Conservation (phyloP, 106 monocot species). For the Dendrobium catenatum region DNA sequence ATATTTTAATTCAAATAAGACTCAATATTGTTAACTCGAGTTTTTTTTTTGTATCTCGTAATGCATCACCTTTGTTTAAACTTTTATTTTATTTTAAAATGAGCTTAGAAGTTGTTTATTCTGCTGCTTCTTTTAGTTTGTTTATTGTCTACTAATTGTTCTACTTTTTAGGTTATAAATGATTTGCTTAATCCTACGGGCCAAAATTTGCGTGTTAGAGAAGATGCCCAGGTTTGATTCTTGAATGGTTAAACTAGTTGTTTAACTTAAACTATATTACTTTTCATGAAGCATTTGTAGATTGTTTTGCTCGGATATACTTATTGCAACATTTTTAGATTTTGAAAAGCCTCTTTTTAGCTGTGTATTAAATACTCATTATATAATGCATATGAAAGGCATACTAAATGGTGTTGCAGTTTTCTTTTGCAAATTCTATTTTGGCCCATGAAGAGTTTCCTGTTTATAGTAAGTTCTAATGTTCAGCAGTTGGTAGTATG, state of each 20-base stretch:
- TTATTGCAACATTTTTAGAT: neutral
- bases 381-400: neutral
- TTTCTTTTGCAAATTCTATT: no score
- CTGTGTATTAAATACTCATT: neutral
- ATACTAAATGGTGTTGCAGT: neutral
- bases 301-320: neutral
- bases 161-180: conserved; percentile 76
- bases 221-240: conserved; percentile 82
- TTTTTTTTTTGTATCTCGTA: neutral
- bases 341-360: neutral
- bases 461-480: no score
- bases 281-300: neutral
- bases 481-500: no score
- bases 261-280: neutral
- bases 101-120: neutral
- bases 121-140: neutral
- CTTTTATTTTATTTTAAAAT: neutral
- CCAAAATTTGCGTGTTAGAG: conserved; percentile 98
- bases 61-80: neutral
- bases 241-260: neutral
- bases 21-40: neutral
- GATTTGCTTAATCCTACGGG: conserved; percentile 97
- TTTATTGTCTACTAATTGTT: neutral
- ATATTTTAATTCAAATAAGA: neutral
- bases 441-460: no score